Base-by-base conservation (phyloP, 768 basidiomycete genomes). In the Baorangia bicolor region DNA sequence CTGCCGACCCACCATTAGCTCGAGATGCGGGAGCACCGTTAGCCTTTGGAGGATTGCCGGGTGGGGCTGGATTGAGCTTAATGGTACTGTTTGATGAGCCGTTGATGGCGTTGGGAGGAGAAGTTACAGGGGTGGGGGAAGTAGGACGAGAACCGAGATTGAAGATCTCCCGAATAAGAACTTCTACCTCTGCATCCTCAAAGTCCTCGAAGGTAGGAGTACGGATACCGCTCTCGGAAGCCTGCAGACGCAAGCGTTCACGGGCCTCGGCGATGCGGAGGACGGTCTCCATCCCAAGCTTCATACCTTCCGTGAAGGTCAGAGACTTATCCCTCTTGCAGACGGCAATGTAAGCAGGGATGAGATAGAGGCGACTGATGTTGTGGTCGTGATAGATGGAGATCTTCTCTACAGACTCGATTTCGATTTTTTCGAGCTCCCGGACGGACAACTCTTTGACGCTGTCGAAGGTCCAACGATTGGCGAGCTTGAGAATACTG, bases 281-380 rank as follows among this genome's bases (percentile, higher is more conserved):
- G 4, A 73, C 65, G 0, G 74, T 74, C 54, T 74, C 69, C 58
- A 73, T 65, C 1, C 80, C 78, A 21, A 82, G 73, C 33, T 71
- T 71, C 48, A 69, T 62, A 20, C 75, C 79, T 53, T 81, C 82
- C 8, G 67, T 68, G 48, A 74, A 58, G 5, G 65, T 52, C 27
- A 79, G 58, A 16, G 76, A 63, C 27, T 72, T 72, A 2, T 71
- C 69, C 20, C 78, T 67, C 48, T 67, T 70, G 57, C 73, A 73
- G 45, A 80, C 64, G 1, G 57, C 49, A 34, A 72, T 53, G 51
- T 73, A 78, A 0, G 77, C 67, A 0, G 72, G 67, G 5, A 79
- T 46, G 12, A 77, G 72, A 38, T 72, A 73, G 4, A 69, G 63
- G 0, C 63, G 61, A 45, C 70, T 72, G 49, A 79, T 64, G 4